These are phyloP conservation scores for Russula dissimulans DNA, from an alignment of 768 basidiomycete species.

Conservation along the genomic window DNA sequence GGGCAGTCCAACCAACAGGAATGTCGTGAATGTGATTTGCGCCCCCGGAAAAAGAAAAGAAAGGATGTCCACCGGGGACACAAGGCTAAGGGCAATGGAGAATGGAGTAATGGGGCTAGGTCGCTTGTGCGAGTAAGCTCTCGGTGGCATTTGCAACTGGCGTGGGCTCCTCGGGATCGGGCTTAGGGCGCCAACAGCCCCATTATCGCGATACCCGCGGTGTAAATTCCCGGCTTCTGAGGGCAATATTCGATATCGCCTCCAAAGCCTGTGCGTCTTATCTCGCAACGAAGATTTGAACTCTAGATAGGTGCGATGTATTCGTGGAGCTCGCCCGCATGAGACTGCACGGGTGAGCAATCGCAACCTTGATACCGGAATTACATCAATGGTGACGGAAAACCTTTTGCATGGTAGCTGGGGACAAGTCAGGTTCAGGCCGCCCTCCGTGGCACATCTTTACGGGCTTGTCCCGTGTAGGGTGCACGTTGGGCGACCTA, in stretches of 20 bases:
- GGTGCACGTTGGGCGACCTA: not conserved
- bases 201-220: constrained; percentile 2
- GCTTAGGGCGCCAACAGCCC: constrained; percentile 4
- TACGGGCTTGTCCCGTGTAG: not conserved
- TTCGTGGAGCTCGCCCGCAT: not conserved
- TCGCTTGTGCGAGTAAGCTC: constrained; percentile 7
- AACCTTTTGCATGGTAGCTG: not conserved
- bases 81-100: constrained; percentile 2
- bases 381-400: not conserved
- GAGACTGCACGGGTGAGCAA: not conserved
- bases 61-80: not conserved
- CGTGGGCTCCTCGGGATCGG: constrained; percentile 13
- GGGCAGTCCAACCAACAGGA: not conserved
- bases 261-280: constrained; percentile 10
- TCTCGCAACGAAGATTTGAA: constrained; percentile 7
- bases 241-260: not conserved
- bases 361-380: constrained; percentile 4
- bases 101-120: constrained; percentile 17
- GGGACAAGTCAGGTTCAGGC: not conserved
- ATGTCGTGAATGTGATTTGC: constrained; percentile 5
- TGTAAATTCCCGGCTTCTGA: not conserved
- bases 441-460: not conserved
- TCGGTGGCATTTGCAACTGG: constrained; percentile 1
- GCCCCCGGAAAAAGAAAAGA: not conserved
- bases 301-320: not conserved